Evolutionary conservation across 2,329 filamentous ascomycete species (phyloP), one percentile per base, ranked within the genome.

Genomic region (Ophioceras dolichostomum): DNA sequence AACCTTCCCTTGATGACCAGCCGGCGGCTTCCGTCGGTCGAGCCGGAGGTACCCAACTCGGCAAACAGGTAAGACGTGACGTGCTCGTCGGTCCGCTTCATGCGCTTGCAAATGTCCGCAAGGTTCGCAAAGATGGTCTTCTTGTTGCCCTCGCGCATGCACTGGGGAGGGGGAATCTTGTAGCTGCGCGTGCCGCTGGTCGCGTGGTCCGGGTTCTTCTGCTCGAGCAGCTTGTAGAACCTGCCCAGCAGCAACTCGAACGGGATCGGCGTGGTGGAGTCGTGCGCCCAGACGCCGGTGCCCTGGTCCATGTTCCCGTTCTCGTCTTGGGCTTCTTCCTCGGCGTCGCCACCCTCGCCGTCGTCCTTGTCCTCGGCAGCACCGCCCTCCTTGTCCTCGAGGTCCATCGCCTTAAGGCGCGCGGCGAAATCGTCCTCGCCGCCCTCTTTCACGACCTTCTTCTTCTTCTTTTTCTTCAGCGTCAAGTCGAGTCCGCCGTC

Each of bases 61-160:
- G 91, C 88, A 64, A 98, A 95, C 47, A 98, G 67, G 68, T 95
- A 96, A 52, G 89, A 82, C 37, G 87, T 96, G 48, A 98, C 83
- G 67, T 95, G 91, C 65, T 98, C 91, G 57, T 96, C 89, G 45
- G 84, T 88, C 61, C 91, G 79, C 79, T 98, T 98, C 88, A 98
- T 96, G 53, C 89, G 79, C 75, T 94, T 94, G 75, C 87, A 94
- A 55, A 98, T 96, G 59, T 98, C 91, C 59, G 86, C 78, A 56
- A 98, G 91, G 70, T 98, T 98, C 70, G 89, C 91, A 56, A 98
- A 98, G 56, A 98, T 94, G 45, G 91, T 98, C 80, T 94, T 94
- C 77, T 94, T 93, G 79, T 98, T 98, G 60, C 91, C 91, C 87
- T 98, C 91, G 67, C 91, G 88, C 57, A 96, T 78, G 67, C 91